phyloP scores from a whole-genome alignment of 177 flowering plant genomes.

The Telopea speciosissima region DNA sequence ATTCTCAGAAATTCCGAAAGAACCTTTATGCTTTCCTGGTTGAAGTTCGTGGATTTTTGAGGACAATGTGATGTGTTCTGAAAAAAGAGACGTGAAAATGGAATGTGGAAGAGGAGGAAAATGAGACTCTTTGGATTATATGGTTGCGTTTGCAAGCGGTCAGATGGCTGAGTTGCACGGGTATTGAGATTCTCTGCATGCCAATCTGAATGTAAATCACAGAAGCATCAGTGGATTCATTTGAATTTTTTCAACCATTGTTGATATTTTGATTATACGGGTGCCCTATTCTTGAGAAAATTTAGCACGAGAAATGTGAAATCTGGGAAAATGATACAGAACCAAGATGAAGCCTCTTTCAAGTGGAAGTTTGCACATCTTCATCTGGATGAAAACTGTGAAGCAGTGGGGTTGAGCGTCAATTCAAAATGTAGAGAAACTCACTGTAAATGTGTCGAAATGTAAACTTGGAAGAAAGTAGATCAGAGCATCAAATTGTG shows the following conservation, averaged over 20 bases:
- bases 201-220: not conserved
- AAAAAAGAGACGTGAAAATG: not conserved
- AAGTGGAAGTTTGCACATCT: not conserved
- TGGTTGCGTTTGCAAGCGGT: not conserved
- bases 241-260: not conserved
- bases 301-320: not conserved
- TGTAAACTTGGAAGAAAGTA: too few relatives aligned
- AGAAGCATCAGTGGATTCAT: not conserved
- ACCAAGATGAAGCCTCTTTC: not conserved
- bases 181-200: not conserved
- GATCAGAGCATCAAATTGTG: too few relatives aligned
- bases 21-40: constrained; percentile 62
- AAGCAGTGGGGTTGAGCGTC: not conserved
- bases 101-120: not conserved
- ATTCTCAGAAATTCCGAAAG: constrained; percentile 74
- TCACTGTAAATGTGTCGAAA: not conserved
- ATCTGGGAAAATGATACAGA: not conserved
- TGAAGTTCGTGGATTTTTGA: constrained; percentile 86
- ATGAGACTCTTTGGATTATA: not conserved
- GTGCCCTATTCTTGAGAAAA: not conserved
- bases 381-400: not conserved
- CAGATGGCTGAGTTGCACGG: not conserved
- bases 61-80: constrained; percentile 40
- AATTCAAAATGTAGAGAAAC: not conserved
- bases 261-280: not conserved